Base-by-base conservation (phyloP, 2,329 filamentous ascomycete species). In the Colletotrichum sp. region DNA sequence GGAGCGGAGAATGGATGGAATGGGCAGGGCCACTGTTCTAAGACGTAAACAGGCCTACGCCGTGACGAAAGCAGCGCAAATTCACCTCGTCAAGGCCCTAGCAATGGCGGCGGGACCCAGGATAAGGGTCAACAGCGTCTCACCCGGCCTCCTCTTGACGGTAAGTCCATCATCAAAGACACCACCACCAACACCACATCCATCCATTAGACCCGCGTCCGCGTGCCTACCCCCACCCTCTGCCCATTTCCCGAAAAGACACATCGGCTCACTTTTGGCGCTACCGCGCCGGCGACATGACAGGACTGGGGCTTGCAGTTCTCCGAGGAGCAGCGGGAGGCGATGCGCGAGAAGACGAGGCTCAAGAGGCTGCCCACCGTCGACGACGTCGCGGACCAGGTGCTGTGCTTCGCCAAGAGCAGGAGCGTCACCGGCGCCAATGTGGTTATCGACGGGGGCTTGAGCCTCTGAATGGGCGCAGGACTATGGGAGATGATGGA, bases 11-110 rank as follows among this genome's bases (percentile, higher is more conserved):
- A 60, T n/a, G 30, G 39, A 49, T 49, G 39, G 9, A n/a, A 49
- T 12, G 39, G 39, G 39, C 39, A 49, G 39, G 39, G 39, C 39
- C 39, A n/a, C 15, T 30, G 24, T 44, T 44, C 55, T 62, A 26
- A 62, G 32, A 13, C 57, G 32, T 26, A 62, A 30, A 21, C 34
- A 90, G 93, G 91, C 95, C 5, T 97, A 97, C 81, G 88, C 92
- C 1, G 93, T 96, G 21, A 94, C 94, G 49, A 97, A 97, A 82
- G 91, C 95, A 1, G 95, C 95, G 13, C 91, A 93, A 74, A 85
- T 92, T 49, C 91, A 93, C 80, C 85, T 93, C 5, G 85, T 87
- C 18, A 92, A 90, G 78, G 86, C 85, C 10, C 84, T 92, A 36
- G 91, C 91, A 1, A 80, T 85, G 6, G 89, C 90, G 74, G 88